phyloP scores from a whole-genome alignment of 345 rosid species.

The Combretum micranthum region DNA sequence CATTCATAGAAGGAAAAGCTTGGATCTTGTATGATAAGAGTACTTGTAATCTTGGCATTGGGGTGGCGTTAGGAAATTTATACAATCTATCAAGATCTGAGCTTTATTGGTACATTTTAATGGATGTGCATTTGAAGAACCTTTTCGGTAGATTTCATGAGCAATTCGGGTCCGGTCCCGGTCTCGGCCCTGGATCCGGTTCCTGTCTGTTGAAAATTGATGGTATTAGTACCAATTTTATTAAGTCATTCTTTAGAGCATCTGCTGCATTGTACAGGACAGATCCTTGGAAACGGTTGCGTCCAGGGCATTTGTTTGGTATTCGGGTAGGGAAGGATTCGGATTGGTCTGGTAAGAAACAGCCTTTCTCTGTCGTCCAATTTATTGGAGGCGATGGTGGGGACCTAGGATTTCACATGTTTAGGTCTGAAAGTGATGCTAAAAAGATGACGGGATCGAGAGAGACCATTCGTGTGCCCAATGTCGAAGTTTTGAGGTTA shows the following conservation, averaged over 20 bases:
- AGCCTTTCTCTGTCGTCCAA: slow-evolving; percentile 55
- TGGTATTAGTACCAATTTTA: slow-evolving; percentile 44
- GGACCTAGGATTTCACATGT: slow-evolving; percentile 52
- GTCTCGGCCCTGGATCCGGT: slow-evolving; percentile 72
- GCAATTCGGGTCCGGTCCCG: slow-evolving; percentile 73
- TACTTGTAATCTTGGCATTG: too few species aligned
- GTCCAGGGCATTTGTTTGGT: slow-evolving; percentile 51
- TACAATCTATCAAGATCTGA: too few species aligned
- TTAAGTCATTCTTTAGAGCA: slow-evolving; percentile 42
- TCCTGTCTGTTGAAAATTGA: slow-evolving; percentile 49
- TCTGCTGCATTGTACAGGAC: slow-evolving; percentile 63
- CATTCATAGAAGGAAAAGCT: too few species aligned
- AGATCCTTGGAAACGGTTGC: slow-evolving; percentile 66
- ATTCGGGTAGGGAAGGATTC: slow-evolving; percentile 57
- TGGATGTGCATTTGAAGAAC: slow-evolving; percentile 70
- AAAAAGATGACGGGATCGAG: slow-evolving; percentile 48
- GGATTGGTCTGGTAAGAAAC: slow-evolving; percentile 60
- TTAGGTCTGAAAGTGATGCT: slow-evolving; percentile 41
- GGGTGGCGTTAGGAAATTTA: too few species aligned
- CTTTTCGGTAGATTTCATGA: slow-evolving; percentile 56
- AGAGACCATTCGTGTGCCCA: slow-evolving; percentile 45
- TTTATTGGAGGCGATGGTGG: slow-evolving; percentile 73
- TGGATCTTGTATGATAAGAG: too few species aligned
- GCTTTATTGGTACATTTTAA: not conserved
- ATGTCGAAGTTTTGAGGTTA: slow-evolving; percentile 55